Conservation (phyloP, 2,329 filamentous ascomycete species). For the Pochonia chlamydosporia region DNA sequence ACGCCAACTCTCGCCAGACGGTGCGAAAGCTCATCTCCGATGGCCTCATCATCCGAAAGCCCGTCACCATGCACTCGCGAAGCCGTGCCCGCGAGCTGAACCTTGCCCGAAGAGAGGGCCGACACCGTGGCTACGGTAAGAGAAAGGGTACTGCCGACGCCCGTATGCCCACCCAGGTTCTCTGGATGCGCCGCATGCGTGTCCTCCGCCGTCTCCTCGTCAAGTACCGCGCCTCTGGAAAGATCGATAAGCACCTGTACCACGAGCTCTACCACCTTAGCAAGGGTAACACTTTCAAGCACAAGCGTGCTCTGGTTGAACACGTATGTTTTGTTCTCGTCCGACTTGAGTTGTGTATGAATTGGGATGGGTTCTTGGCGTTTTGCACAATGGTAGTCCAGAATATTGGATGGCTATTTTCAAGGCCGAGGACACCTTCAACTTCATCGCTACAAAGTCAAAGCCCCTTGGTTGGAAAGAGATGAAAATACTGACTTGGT, state of each 20-base stretch:
- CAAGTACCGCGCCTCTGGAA: slow-evolving; percentile 99
- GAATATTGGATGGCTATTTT: background rate
- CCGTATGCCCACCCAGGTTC: slow-evolving; percentile 96
- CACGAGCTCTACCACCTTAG: slow-evolving; percentile 99
- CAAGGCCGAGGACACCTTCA: background rate
- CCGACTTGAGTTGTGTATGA: background rate
- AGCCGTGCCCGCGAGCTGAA: slow-evolving; percentile 92
- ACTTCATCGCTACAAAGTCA: background rate
- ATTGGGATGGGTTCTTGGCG: background rate
- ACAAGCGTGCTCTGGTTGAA: slow-evolving; percentile 99
- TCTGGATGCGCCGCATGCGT: slow-evolving; percentile 99
- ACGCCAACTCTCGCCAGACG: slow-evolving; percentile 99
- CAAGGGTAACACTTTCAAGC: slow-evolving; percentile 99
- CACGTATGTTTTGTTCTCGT: slow-evolving; percentile 68
- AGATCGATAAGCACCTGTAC: slow-evolving; percentile 99
- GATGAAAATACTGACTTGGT: slow-evolving; percentile 16
- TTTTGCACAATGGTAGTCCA: background rate
- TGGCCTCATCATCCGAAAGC: slow-evolving; percentile 99
- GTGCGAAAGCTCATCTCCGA: slow-evolving; percentile 99
- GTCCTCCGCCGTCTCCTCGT: slow-evolving; percentile 98
- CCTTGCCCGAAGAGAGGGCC: slow-evolving; percentile 87
- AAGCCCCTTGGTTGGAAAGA: no score
- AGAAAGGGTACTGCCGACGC: slow-evolving; percentile 99
- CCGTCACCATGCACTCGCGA: slow-evolving; percentile 99
- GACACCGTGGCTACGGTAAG: slow-evolving; percentile 99